phyloP scores from a whole-genome alignment of 106 monocot genomes.

The Platanthera zijinensis region DNA sequence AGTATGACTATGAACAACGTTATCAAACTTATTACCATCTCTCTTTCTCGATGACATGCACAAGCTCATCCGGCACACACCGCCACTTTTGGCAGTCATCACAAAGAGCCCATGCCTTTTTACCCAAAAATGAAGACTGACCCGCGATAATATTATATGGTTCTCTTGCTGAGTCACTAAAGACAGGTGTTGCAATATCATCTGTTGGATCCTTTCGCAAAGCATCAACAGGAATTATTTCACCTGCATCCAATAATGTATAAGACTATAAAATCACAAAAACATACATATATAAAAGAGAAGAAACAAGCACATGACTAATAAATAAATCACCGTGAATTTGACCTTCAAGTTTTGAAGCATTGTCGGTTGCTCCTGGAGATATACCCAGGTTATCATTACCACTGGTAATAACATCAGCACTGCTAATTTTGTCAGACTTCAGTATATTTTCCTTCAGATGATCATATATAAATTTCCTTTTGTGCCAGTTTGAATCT shows the following conservation, averaged over 20 bases:
- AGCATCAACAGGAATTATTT: slow-evolving; percentile 12
- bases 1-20: not conserved
- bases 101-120: slow-evolving; percentile 80
- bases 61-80: slow-evolving; percentile 69
- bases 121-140: slow-evolving; percentile 24
- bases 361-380: slow-evolving; percentile 2
- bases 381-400: slow-evolving; percentile 7
- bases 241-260: slow-evolving; percentile 13
- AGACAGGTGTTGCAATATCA: slow-evolving; percentile 10
- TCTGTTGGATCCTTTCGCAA: slow-evolving; percentile 10
- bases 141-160: slow-evolving; percentile 10
- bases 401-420: slow-evolving; percentile 9
- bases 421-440: slow-evolving; percentile 5
- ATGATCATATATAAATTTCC: slow-evolving; percentile 11
- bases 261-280: not conserved
- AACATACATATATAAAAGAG: not conserved
- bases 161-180: slow-evolving; percentile 18
- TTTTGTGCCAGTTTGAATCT: slow-evolving; percentile 10
- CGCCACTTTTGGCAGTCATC: slow-evolving; percentile 96
- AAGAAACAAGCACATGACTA: not conserved
- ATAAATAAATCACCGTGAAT: slow-evolving; percentile 19
- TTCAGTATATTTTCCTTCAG: slow-evolving; percentile 15
- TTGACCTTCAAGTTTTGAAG: slow-evolving; percentile 11
- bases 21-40: slow-evolving; percentile 53
- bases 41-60: slow-evolving; percentile 62